Percentiles rank a stretch among this genome's conserved stretches.
phyloP scores from a whole-genome alignment of 129 eudicot species.

The Ambrosia artemisiifolia region DNA sequence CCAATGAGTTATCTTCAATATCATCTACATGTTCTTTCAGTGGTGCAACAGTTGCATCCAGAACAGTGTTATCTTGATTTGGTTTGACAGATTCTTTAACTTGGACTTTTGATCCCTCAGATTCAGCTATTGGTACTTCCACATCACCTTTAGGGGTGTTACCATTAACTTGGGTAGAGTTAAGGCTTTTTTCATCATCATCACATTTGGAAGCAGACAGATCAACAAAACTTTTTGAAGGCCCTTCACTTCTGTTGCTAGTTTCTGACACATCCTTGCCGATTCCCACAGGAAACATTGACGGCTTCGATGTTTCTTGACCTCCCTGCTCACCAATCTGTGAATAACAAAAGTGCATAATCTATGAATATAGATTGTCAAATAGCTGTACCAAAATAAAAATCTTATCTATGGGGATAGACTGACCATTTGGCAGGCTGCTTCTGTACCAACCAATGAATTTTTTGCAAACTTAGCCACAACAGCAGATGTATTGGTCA shows the following conservation, averaged over 20 bases:
- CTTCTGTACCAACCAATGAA: constrained; percentile 4
- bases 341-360: constrained; percentile 5
- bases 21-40: constrained; percentile 7
- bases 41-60: constrained; percentile 22
- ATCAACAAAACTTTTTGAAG: constrained; percentile 5
- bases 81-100: constrained; percentile 17
- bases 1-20: constrained; percentile 4
- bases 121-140: constrained; percentile 25
- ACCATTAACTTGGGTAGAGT: constrained; percentile 2
- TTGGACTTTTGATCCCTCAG: constrained; percentile 21
- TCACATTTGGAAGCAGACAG: constrained; percentile 18
- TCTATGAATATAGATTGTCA: constrained; percentile 17
- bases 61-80: constrained; percentile 18
- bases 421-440: constrained; percentile 12
- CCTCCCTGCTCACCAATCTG: constrained; percentile 40
- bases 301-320: constrained; percentile 27
- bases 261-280: constrained; percentile 20
- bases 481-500: constrained; percentile 8
- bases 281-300: constrained; percentile 21
- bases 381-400: background rate
- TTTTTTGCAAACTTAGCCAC: constrained; percentile 29
- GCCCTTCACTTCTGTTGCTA: constrained; percentile 16
- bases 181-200: constrained; percentile 6
- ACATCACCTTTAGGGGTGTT: constrained; percentile 9
- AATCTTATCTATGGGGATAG: background rate